Percentiles rank a stretch among this genome's conserved stretches.
Conservation (phyloP, 805 yeast genomes). For the Candida takata region DNA sequence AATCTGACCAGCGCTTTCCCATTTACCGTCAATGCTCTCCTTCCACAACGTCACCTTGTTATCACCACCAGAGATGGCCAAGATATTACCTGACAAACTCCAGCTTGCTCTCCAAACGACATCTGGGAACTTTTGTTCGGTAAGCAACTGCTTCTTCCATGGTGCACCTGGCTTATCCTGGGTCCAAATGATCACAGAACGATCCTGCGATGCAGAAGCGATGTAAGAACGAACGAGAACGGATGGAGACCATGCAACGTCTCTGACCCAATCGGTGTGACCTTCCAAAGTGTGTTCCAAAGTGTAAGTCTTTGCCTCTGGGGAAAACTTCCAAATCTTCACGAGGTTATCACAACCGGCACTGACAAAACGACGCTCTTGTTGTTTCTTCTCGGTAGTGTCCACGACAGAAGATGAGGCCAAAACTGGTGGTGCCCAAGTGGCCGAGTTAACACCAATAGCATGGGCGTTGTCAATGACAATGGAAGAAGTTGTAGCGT, state of each 20-base stretch:
- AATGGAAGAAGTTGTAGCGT: conserved; percentile 64
- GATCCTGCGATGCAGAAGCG: conserved; percentile 96
- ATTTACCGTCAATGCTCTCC: conserved; percentile 83
- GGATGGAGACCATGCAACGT: conserved; percentile 97
- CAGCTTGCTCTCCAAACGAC: conserved; percentile 98
- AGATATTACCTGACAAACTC: conserved; percentile 92
- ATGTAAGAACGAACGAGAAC: conserved; percentile 79
- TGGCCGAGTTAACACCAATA: conserved; percentile 89
- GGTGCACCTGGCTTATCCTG: conserved; percentile 57
- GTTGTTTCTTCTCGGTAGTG: conserved; percentile 28
- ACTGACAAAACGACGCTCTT: conserved; percentile 72
- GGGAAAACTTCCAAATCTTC: conserved; percentile 77
- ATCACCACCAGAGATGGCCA: conserved; percentile 95
- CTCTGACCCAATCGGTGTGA: conserved; percentile 98
- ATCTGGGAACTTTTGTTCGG: conserved; percentile 83
- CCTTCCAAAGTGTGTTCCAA: conserved; percentile 79
- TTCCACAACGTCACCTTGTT: conserved; percentile 95
- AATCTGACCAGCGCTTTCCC: conserved; percentile 98
- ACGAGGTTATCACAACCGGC: conserved; percentile 95
- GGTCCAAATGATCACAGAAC: conserved; percentile 92
- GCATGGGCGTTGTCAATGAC: conserved; percentile 66
- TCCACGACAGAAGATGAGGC: conserved; percentile 28
- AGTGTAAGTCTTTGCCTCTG: conserved; percentile 48
- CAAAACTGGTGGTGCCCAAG: conserved; percentile 75
- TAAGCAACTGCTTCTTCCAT: conserved; percentile 79